phyloP scores from a whole-genome alignment of 208 protist genomes.

The Trypanosoma caninum region DNA sequence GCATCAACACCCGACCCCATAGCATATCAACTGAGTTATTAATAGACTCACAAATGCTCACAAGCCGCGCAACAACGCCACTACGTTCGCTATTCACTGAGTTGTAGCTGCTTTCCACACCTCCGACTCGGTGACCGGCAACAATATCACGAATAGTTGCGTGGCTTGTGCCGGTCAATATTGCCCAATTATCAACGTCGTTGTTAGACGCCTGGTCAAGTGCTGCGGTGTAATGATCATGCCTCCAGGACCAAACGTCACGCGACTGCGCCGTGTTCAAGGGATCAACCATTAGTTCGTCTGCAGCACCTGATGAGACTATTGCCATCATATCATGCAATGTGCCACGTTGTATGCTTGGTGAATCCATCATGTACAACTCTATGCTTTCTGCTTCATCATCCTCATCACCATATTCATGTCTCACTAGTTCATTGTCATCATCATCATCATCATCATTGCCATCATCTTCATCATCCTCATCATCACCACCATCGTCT shows the following conservation, averaged over 20 bases:
- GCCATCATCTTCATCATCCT: neutral
- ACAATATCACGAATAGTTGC: slow-evolving; percentile 6
- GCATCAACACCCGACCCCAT: slow-evolving; percentile 16
- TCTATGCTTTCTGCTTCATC: slow-evolving; percentile 23
- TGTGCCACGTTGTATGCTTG: neutral
- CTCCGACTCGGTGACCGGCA: neutral
- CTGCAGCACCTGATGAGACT: slow-evolving; percentile 3
- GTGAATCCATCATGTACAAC: slow-evolving; percentile 1
- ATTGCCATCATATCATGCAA: slow-evolving; percentile 12
- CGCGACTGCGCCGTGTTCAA: neutral
- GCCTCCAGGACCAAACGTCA: slow-evolving; percentile 1
- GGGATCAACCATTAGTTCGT: neutral
- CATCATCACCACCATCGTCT: slow-evolving; percentile 17
- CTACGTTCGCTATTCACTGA: neutral
- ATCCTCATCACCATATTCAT: slow-evolving; percentile 23
- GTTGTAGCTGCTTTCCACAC: neutral
- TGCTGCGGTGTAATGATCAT: neutral
- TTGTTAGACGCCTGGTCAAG: neutral
- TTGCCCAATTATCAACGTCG: slow-evolving; percentile 1
- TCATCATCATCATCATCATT: slow-evolving; percentile 5
- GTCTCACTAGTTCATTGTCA: slow-evolving; percentile 19
- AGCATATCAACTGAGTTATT: slow-evolving; percentile 19
- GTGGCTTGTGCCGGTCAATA: neutral
- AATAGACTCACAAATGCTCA: slow-evolving; percentile 31
- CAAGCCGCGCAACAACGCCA: slow-evolving; percentile 24